These are phyloP conservation scores for Choiromyces venosus DNA, from an alignment of 495 filamentous ascomycete genomes.

Conservation along the genomic window DNA sequence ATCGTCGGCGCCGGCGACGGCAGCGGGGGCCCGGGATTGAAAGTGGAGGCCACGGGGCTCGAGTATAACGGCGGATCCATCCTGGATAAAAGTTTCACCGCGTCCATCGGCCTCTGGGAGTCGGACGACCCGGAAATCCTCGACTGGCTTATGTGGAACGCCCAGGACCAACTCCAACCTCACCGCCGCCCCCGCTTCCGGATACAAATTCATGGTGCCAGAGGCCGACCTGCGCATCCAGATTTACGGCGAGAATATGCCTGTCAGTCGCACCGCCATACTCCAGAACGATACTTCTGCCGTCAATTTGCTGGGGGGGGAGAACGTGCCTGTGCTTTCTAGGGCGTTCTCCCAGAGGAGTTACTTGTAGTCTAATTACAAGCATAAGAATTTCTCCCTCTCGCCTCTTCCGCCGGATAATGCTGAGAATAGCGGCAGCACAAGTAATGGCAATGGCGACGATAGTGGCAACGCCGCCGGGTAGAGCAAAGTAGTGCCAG, in stretches of 20 bases:
- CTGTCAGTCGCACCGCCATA: not conserved
- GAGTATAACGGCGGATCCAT: not conserved
- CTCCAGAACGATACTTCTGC: too few species aligned
- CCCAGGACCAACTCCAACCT: too few species aligned
- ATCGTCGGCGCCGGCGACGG: too few species aligned
- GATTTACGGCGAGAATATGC: not conserved
- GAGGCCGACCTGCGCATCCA: not conserved
- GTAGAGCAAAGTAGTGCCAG: too few species aligned
- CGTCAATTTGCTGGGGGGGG: too few species aligned
- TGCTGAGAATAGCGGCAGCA: not conserved
- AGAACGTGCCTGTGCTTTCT: not conserved
- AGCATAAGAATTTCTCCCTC: not conserved
- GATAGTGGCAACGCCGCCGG: too few species aligned
- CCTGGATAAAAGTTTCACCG: too few species aligned
- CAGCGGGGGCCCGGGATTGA: too few species aligned
- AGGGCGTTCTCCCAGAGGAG: not conserved
- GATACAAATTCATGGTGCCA: not conserved
- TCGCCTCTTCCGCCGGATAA: not conserved
- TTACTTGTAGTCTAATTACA: not conserved
- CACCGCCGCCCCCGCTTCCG: not conserved
- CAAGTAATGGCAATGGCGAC: too few species aligned
- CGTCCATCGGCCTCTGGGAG: not conserved
- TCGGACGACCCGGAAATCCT: not conserved
- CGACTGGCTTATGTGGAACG: not conserved
- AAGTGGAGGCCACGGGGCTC: too few species aligned